Evolutionary conservation across 768 basidiomycete genomes (phyloP).

Genomic region (Podaxis rugospora): DNA sequence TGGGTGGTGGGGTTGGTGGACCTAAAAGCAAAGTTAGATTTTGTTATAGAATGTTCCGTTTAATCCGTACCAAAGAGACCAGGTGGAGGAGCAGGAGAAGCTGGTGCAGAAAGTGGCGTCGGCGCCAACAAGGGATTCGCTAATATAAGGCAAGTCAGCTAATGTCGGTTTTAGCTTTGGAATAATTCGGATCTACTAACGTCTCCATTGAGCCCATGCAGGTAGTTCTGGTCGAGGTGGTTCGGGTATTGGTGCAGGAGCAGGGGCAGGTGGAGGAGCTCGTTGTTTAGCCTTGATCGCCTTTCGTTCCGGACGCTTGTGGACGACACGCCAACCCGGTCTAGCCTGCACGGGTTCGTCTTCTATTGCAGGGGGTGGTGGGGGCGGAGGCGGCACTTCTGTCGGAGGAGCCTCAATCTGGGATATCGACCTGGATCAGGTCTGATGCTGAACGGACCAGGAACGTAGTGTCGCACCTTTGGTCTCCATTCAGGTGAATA

Average conservation of each 20-base stretch:
- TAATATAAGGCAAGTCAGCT: conserved; percentile 19
- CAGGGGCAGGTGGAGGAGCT: conserved; percentile 32
- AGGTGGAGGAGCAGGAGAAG: conserved; percentile 45
- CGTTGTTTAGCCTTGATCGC: conserved; percentile 35
- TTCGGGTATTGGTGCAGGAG: conserved; percentile 33
- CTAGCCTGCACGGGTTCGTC: conserved; percentile 46
- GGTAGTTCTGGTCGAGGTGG: conserved; percentile 52
- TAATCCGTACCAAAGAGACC: conserved; percentile 61
- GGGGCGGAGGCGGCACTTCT: conserved; percentile 30
- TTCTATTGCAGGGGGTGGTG: conserved; percentile 43
- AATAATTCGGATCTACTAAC: conserved; percentile 35
- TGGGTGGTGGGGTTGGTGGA: conserved; percentile 28
- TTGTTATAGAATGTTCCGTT: not conserved
- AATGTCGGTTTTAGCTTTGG: not conserved
- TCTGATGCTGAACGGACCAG: not conserved
- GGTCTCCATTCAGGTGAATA: conserved; percentile 74
- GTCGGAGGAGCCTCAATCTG: conserved; percentile 30
- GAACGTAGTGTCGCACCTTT: conserved; percentile 33
- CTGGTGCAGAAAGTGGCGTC: conserved; percentile 32
- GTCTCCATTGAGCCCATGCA: conserved; percentile 87
- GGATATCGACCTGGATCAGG: conserved; percentile 4
- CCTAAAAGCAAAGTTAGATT: conserved; percentile 15
- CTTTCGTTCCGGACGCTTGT: conserved; percentile 56
- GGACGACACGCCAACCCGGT: conserved; percentile 72
- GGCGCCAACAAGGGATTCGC: conserved; percentile 66